phyloP scores from a whole-genome alignment of 306 rosid species.

The Dicorynia guianensis region DNA sequence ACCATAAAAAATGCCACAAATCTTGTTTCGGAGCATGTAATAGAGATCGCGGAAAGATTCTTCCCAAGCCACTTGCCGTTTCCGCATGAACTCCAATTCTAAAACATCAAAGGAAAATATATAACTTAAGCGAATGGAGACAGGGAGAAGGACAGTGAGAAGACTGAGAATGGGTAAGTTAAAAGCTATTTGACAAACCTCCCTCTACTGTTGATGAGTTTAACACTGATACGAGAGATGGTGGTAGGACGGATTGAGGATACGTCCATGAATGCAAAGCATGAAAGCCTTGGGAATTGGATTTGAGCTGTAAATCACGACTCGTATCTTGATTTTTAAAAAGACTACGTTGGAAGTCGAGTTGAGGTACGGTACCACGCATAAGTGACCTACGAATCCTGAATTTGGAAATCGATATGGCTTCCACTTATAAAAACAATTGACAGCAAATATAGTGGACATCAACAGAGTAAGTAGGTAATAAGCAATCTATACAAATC shows the following conservation, averaged over 20 bases:
- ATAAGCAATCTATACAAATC: slow-evolving; percentile 18
- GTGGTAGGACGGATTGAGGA: slow-evolving; percentile 86
- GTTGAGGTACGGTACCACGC: slow-evolving; percentile 51
- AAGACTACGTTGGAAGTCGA: slow-evolving; percentile 44
- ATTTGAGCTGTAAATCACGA: slow-evolving; percentile 1
- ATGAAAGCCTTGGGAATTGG: slow-evolving; percentile 43
- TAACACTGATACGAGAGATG: slow-evolving; percentile 74
- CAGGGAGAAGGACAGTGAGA: slow-evolving; percentile 17
- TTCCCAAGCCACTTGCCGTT: slow-evolving; percentile 83
- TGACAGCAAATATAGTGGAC: slow-evolving; percentile 18
- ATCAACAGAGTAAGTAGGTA: slow-evolving; percentile 29
- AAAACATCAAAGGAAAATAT: slow-evolving; percentile 45
- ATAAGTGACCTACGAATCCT: slow-evolving; percentile 58
- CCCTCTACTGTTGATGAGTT: slow-evolving; percentile 70
- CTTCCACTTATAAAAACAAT: slow-evolving; percentile 7
- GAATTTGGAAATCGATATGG: slow-evolving; percentile 33
- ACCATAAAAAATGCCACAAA: slow-evolving; percentile 93
- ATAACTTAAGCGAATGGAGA: slow-evolving; percentile 23
- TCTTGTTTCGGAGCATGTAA: slow-evolving; percentile 78
- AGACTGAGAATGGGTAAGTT: slow-evolving; percentile 4
- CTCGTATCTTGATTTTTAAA: slow-evolving; percentile 50
- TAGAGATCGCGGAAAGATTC: slow-evolving; percentile 88
- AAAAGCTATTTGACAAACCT: slow-evolving; percentile 55
- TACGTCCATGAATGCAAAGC: slow-evolving; percentile 87
- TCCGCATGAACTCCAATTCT: slow-evolving; percentile 79